Conservation (phyloP, 2,329 filamentous ascomycete species). For the Cryphonectria nitschkei region DNA sequence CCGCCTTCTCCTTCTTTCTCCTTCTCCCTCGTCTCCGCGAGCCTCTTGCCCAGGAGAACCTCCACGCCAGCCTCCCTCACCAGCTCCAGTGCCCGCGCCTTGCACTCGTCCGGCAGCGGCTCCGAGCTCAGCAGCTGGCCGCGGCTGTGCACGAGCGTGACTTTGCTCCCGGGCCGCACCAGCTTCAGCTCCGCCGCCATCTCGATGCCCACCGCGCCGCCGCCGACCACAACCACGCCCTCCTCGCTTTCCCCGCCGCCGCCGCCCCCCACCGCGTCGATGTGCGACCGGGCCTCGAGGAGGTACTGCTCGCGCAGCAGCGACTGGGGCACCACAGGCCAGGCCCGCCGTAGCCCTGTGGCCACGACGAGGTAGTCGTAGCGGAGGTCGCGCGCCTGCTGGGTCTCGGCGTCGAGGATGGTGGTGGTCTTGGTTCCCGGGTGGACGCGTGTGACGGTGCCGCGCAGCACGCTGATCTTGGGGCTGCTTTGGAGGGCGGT, state of each 20-base stretch:
- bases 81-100: conserved; percentile 61
- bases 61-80: conserved; percentile 67
- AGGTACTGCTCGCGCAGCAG: conserved; percentile 65
- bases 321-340: conserved; percentile 73
- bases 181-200: conserved; percentile 80
- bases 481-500: conserved; percentile 63
- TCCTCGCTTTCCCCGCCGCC: conserved; percentile 49
- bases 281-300: conserved; percentile 62
- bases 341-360: conserved; percentile 70
- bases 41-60: conserved; percentile 63
- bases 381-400: conserved; percentile 44
- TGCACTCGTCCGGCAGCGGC: conserved; percentile 70
- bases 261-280: conserved; percentile 51
- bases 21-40: conserved; percentile 53
- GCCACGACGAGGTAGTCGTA: conserved; percentile 81
- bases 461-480: conserved; percentile 67
- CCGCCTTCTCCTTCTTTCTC: conserved; percentile 52
- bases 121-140: conserved; percentile 73
- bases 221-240: conserved; percentile 75
- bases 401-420: conserved; percentile 53
- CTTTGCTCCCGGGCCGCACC: conserved; percentile 63
- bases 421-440: conserved; percentile 61
- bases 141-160: conserved; percentile 77
- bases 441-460: conserved; percentile 65
- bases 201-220: conserved; percentile 76